Base-by-base conservation (phyloP, 2,329 filamentous ascomycete species). In the Fusarium metavorans region DNA sequence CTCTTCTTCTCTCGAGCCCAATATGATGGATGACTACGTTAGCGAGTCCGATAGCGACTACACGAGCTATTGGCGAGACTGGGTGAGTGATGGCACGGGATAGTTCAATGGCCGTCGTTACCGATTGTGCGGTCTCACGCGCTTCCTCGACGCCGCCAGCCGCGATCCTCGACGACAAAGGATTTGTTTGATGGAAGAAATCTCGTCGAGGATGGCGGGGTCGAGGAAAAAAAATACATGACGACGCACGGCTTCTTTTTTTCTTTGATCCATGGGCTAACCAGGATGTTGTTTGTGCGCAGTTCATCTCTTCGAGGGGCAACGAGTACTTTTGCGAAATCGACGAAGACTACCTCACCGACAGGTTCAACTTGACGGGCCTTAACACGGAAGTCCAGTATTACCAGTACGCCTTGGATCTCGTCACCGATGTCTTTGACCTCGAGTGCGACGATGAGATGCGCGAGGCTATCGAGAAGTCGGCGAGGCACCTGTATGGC, bases 261-360 rank as follows among this genome's bases (percentile, higher is more conserved):
- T 64, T 34, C 59, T 61, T 34, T 16, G 20, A 64, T 67, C 37
- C 66, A 48, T 45, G 20, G 39, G 68, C 76, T 78, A 71, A 78
- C 62, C 45, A 59, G 43, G 43, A 41, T 65, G 25, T 41, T 43
- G 56, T 52, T 41, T 62, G 34, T 63, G 52, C 41, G 45, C 81
- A 99, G 97, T 99, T 99, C 84, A 98, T 98, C 80, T 98, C 96
- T 6, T 98, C 95, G 7, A 91, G 97, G 66, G 97, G 97, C 76
- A 98, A 99, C 85, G 97, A 99, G 83, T 99, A 99, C 85, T 99
- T 98, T 81, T 99, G 97, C 90, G 97, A 99, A 83, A 98, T 99
- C 80, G 97, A 99, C 84, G 97, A 99, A 83, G 97, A 99, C 80
- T 99, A 99, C 84, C 89, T 99, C 56, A 98, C 95, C 61, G 97